Base-by-base conservation (phyloP, 2,329 filamentous ascomycete species). In the Sporothrix brasiliensis region DNA sequence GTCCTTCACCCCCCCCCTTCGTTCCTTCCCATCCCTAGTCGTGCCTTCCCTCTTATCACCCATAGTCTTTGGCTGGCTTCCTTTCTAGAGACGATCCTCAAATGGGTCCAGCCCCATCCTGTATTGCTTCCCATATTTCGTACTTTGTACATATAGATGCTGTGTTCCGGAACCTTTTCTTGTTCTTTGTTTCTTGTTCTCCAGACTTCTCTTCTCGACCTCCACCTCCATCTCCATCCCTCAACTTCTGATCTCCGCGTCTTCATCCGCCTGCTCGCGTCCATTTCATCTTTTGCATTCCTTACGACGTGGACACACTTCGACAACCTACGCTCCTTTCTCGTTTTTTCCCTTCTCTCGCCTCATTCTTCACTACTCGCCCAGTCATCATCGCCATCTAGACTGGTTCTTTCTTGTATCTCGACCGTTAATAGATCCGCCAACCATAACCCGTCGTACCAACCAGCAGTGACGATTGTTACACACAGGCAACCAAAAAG, bases 71-170 rank as follows among this genome's bases (percentile, higher is more conserved):
- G 44, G 44, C 47, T 52, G 47, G 63, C 63, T 34, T 66, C 47
- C 16, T 52, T n/a, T 21, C 47, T 53, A 14, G 63, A 66, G 63
- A 52, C 27, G 47, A 66, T 66, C 63, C 63, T 39, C 44, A 53
- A 66, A 66, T 52, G 47, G 63, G 24, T 9, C 63, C 44, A 5
- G 63, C 63, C 47, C 61, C 61, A 52, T 66, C 39, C 52, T 66
- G 44, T 44, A 63, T 47, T 61, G 58, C 39, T 63, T 52, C 61
- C 47, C 47, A 27, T 66, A n/a, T 10, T 39, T 39, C 30, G 27
- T 47, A 52, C 27, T 49, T 54, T 63, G 52, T 69, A 69, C 68
- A 69, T 65, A 69, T 69, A 69, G 49, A 63, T 44, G 44, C 67
- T 53, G 54, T 63, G 56, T 41, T 69, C 67, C 67, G 54, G 41